Percentiles rank a stretch among this genome's conserved stretches.
phyloP scores from a whole-genome alignment of 202 grass and related monocot species.

The Schoenoplectus tabernaemontani region DNA sequence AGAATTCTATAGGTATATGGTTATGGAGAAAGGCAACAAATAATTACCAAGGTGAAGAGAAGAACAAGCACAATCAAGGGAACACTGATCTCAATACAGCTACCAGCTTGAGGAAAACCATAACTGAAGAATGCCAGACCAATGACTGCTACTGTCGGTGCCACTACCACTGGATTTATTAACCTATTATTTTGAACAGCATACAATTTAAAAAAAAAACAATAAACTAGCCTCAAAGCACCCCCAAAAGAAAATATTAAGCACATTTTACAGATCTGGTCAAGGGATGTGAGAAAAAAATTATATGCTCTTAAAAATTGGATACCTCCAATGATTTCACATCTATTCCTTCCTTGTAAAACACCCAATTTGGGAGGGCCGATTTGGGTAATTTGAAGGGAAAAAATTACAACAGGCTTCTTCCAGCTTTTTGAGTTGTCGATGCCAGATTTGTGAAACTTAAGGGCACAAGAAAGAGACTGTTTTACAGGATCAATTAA shows the following conservation, averaged over 20 bases:
- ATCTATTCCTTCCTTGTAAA: too few species aligned
- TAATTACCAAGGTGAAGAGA: conserved; percentile 86
- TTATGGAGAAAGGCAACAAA: background rate
- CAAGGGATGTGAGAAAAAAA: too few species aligned
- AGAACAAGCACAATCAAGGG: conserved; percentile 89
- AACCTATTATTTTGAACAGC: conserved; percentile 37
- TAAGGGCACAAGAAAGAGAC: background rate
- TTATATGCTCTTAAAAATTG: too few species aligned
- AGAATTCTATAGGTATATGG: background rate
- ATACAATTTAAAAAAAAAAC: background rate
- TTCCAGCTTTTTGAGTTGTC: background rate
- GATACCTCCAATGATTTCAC: too few species aligned
- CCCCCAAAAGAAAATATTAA: background rate
- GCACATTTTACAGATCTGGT: too few species aligned
- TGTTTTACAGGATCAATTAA: background rate
- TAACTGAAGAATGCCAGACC: conserved; percentile 94
- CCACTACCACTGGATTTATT: conserved; percentile 94
- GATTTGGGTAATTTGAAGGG: too few species aligned
- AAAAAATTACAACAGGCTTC: background rate
- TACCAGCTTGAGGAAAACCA: conserved; percentile 96
- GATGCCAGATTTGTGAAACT: conserved; percentile 15
- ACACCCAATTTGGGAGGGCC: too few species aligned
- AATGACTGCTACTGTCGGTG: conserved; percentile 80
- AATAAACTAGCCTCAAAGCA: background rate
- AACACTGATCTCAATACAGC: conserved; percentile 82